phyloP scores from a whole-genome alignment of 1,139 yeast species.

The Zygosaccharomyces pseudobailii region DNA sequence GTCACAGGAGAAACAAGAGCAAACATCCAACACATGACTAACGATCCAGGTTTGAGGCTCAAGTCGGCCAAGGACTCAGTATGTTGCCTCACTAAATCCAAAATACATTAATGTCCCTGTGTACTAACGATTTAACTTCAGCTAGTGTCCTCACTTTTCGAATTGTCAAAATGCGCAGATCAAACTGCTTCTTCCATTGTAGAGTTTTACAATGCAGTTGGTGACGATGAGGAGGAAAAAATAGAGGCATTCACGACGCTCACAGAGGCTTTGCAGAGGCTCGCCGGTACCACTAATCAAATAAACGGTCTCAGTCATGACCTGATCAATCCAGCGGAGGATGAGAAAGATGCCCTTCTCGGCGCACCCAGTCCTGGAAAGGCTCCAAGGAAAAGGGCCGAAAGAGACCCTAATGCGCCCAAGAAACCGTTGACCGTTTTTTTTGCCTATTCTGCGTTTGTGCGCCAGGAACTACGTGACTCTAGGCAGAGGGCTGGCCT shows the following conservation, averaged over 20 bases:
- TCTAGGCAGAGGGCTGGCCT: constrained; percentile 58
- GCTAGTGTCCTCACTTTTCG: constrained; percentile 72
- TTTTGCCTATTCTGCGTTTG: constrained; percentile 68
- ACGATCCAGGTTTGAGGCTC: constrained; percentile 31
- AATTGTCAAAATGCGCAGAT: constrained; percentile 73
- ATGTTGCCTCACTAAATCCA: constrained; percentile 12
- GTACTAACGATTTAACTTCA: constrained; percentile 19
- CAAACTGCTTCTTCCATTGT: constrained; percentile 77
- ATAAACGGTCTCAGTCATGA: constrained; percentile 29
- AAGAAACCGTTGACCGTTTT: constrained; percentile 67
- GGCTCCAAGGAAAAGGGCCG: constrained; percentile 46
- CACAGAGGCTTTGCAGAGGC: constrained; percentile 33
- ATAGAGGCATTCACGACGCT: constrained; percentile 34
- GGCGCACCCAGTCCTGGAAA: constrained; percentile 28
- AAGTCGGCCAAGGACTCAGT: constrained; percentile 34
- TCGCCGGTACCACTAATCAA: constrained; percentile 32
- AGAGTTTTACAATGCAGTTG: constrained; percentile 59
- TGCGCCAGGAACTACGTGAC: constrained; percentile 58
- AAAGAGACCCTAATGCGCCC: constrained; percentile 54
- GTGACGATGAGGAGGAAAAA: constrained; percentile 35
- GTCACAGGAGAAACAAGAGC: neutral
- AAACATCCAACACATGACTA: constrained; percentile 17
- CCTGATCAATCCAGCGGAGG: constrained; percentile 32
- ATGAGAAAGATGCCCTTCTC: constrained; percentile 24
- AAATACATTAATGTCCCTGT: constrained; percentile 1